Conservation (phyloP, 148 eudicot genomes). For the Agrostemma githago region DNA sequence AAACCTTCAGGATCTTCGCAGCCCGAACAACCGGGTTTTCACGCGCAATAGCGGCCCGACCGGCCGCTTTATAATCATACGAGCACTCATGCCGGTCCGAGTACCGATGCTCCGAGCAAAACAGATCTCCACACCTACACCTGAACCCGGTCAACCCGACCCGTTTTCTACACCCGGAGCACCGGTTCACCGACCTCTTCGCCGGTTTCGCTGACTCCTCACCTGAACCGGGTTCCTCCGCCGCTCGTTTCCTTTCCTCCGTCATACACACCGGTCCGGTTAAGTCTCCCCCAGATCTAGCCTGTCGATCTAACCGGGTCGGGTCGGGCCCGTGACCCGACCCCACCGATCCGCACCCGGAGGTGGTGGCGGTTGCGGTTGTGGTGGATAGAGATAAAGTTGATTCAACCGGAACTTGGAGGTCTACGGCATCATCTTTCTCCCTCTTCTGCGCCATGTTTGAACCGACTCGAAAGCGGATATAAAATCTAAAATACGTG, state of each 20-base stretch:
- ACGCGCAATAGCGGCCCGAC: constrained; percentile 57
- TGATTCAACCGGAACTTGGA: constrained; percentile 40
- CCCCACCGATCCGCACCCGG: neutral
- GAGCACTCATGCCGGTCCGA: constrained; percentile 81
- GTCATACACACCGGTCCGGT: neutral
- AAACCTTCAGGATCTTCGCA: constrained; percentile 68
- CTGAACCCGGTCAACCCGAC: constrained; percentile 70
- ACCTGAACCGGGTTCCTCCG: neutral
- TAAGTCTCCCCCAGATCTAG: constrained; percentile 7
- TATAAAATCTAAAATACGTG: no score
- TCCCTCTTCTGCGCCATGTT: constrained; percentile 67
- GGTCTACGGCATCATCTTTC: constrained; percentile 59
- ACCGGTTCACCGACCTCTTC: constrained; percentile 47
- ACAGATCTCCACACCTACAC: constrained; percentile 72
- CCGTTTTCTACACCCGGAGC: constrained; percentile 59
- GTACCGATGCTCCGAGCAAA: constrained; percentile 70
- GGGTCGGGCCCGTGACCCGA: constrained; percentile 5
- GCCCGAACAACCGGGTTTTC: constrained; percentile 75
- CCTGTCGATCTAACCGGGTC: constrained; percentile 26
- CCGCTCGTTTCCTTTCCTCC: constrained; percentile 14
- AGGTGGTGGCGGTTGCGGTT: neutral
- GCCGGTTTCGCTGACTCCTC: constrained; percentile 9
- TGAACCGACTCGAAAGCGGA: neutral
- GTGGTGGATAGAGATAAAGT: constrained; percentile 3
- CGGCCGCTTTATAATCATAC: constrained; percentile 73